Percentiles rank a stretch among this genome's conserved stretches.
Conservation (phyloP, 257 asterid genomes). For the Catharanthus roseus region DNA sequence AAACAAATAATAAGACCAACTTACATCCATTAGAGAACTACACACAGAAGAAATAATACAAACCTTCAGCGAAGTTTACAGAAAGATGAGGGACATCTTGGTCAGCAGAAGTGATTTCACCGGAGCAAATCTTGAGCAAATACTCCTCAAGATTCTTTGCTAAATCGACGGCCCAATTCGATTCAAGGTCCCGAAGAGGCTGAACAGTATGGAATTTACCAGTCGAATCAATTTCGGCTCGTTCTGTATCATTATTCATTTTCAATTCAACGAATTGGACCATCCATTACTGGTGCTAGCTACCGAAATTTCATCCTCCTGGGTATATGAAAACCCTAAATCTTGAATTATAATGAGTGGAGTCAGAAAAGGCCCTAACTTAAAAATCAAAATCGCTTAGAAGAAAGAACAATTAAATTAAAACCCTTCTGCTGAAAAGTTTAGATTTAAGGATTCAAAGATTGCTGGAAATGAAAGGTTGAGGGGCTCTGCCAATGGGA, state of each 20-base stretch:
- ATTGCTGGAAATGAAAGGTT: neutral
- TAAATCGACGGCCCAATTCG: conserved; percentile 89
- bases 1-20: neutral
- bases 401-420: neutral
- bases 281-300: conserved; percentile 9
- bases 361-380: neutral
- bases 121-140: conserved; percentile 79
- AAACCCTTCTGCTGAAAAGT: neutral
- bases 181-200: conserved; percentile 78
- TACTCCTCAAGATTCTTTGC: conserved; percentile 81
- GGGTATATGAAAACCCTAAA: conserved; percentile 2
- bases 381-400: neutral
- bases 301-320: conserved; percentile 4
- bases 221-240: conserved; percentile 35
- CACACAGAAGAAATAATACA: neutral
- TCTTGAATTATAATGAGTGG: neutral
- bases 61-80: conserved; percentile 91
- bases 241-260: conserved; percentile 43
- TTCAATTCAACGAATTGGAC: conserved; percentile 8
- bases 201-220: conserved; percentile 54
- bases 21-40: neutral
- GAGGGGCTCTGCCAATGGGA: neutral
- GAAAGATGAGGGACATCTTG: conserved; percentile 41
- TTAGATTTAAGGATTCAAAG: neutral
- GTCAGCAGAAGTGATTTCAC: conserved; percentile 44